Conservation (phyloP, 148 eudicot species). For the Suaeda aralocaspica region DNA sequence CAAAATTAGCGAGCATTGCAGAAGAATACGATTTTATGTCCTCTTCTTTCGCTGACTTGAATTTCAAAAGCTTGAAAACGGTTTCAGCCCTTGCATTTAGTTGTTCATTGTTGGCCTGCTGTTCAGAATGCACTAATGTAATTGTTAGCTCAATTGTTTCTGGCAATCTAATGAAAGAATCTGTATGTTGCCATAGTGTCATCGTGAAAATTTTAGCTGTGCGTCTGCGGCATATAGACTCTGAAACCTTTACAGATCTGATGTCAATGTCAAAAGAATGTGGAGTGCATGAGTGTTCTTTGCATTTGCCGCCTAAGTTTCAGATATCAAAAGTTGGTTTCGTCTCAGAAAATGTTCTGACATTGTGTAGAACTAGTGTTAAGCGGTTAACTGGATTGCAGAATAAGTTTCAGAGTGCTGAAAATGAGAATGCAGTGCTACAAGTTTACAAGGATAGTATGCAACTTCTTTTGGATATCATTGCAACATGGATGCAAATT, state of each 20-base stretch:
- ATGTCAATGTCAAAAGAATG: slow-evolving; percentile 38
- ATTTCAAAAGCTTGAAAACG: slow-evolving; percentile 42
- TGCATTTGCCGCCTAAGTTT: slow-evolving; percentile 28
- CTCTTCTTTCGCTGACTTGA: slow-evolving; percentile 61
- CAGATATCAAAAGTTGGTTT: slow-evolving; percentile 27
- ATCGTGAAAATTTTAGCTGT: slow-evolving; percentile 47
- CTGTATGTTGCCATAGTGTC: slow-evolving; percentile 36
- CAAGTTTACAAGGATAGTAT: slow-evolving; percentile 26
- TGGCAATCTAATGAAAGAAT: slow-evolving; percentile 21
- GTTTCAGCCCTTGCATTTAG: slow-evolving; percentile 51
- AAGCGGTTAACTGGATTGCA: slow-evolving; percentile 37
- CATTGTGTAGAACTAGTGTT: slow-evolving; percentile 44
- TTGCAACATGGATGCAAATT: slow-evolving; percentile 44
- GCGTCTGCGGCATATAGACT: slow-evolving; percentile 47
- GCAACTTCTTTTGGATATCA: slow-evolving; percentile 37
- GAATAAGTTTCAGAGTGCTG: slow-evolving; percentile 25
- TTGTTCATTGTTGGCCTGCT: slow-evolving; percentile 73
- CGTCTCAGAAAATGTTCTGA: slow-evolving; percentile 34
- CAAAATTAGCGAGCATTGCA: slow-evolving; percentile 45
- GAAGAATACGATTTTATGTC: slow-evolving; percentile 58
- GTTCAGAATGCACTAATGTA: slow-evolving; percentile 44
- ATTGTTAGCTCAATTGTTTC: slow-evolving; percentile 20
- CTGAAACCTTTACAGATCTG: slow-evolving; percentile 44
- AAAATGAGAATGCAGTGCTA: slow-evolving; percentile 18
- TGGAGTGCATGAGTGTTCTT: slow-evolving; percentile 30